These are phyloP conservation scores for Cymbopogon flexuosus DNA, from an alignment of 202 grass and related monocot genomes.

Conservation along the genomic window DNA sequence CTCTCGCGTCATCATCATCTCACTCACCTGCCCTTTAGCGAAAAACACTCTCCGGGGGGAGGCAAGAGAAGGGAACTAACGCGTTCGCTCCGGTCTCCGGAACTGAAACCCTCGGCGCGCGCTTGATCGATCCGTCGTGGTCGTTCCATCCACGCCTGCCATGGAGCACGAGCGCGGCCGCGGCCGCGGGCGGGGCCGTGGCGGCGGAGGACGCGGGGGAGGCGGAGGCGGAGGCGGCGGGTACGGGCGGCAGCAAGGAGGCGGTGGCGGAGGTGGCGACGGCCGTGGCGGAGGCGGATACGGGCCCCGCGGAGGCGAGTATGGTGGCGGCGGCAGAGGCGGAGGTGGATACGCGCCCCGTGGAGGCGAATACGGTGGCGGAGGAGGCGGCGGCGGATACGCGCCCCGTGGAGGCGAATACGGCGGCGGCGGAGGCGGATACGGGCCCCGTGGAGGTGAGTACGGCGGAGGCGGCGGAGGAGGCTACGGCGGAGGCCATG, in stretches of 20 bases:
- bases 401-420: too few relatives aligned
- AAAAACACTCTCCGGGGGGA: neutral
- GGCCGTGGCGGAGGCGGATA: too few relatives aligned
- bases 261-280: neutral
- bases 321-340: neutral
- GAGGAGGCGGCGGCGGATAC: neutral
- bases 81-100: neutral
- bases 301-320: neutral
- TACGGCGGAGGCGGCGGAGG: neutral
- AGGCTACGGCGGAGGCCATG: too few relatives aligned
- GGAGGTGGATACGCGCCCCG: neutral
- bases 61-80: too few relatives aligned
- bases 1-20: neutral
- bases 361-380: neutral
- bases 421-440: neutral
- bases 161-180: conserved; percentile 36
- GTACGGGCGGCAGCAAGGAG: neutral
- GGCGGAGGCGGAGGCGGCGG: neutral
- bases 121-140: neutral
- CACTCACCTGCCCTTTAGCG: neutral
- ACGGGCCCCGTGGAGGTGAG: neutral
- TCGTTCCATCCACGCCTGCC: neutral
- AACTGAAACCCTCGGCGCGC: neutral
- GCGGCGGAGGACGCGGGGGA: neutral
- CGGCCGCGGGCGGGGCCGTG: neutral